These are phyloP conservation scores for Raffaelea arxii DNA, from an alignment of 2,329 filamentous ascomycete species.

Conservation along the genomic window DNA sequence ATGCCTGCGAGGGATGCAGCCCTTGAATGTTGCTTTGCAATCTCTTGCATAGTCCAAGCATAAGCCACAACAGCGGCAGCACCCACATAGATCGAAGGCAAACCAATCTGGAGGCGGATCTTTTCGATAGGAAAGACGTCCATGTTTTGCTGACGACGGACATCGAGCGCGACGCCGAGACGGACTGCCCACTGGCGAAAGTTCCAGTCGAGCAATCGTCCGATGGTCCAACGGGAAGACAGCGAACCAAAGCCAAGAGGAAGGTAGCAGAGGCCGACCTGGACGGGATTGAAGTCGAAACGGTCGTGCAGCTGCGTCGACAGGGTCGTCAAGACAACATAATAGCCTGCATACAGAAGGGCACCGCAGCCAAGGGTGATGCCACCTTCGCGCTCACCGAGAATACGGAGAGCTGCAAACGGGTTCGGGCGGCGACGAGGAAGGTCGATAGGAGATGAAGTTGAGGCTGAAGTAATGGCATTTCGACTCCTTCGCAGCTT, in stretches of 20 bases:
- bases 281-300: conserved; percentile 11
- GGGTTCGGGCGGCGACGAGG: conserved; percentile 16
- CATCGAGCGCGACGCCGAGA: conserved; percentile 10
- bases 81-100: conserved; percentile 13
- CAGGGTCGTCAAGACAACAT: conserved; percentile 16
- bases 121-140: conserved; percentile 14
- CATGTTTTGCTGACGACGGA: conserved; percentile 11
- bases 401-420: conserved; percentile 16
- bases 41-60: conserved; percentile 16
- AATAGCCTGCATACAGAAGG: conserved; percentile 17
- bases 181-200: conserved; percentile 11
- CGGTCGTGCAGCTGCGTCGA: conserved; percentile 12
- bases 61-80: conserved; percentile 14
- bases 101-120: conserved; percentile 13
- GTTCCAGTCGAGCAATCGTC: conserved; percentile 13
- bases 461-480: too few species aligned
- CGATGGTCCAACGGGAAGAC: conserved; percentile 11
- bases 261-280: conserved; percentile 14
- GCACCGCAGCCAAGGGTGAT: conserved; percentile 16
- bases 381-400: conserved; percentile 16
- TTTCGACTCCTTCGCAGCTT: too few species aligned
- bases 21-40: too few species aligned
- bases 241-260: conserved; percentile 12
- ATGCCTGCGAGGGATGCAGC: conserved; percentile 14
- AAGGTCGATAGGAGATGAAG: too few species aligned